A percentile compares a stretch with the other conserved stretches of the same genome.
Conservation (phyloP, 1,284 basidiomycete species). For the Trametes versicolor region DNA sequence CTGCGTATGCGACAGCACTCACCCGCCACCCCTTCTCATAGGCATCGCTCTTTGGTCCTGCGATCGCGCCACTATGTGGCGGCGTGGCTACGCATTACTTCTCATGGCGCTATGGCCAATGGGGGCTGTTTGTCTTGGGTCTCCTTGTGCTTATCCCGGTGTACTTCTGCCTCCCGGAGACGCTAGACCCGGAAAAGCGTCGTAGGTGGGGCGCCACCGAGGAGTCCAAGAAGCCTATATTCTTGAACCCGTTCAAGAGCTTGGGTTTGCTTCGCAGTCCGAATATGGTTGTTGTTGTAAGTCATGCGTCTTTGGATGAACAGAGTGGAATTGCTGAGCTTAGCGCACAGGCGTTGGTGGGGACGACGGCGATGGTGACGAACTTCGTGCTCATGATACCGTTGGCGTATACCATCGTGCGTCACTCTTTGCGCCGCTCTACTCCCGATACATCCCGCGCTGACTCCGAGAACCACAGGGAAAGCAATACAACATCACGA, state of each 20-base stretch:
- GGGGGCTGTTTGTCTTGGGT: conserved; percentile 55
- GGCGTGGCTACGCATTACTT: conserved; percentile 61
- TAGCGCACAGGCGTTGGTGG: conserved; percentile 50
- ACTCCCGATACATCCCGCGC: neutral
- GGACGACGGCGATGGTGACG: conserved; percentile 50
- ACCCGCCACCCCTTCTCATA: conserved; percentile 17
- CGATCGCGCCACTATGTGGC: conserved; percentile 48
- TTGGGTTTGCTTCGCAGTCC: conserved; percentile 65
- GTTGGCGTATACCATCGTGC: conserved; percentile 53
- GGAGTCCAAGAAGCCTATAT: conserved; percentile 47
- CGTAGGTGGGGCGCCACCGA: conserved; percentile 48
- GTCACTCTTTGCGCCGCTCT: neutral
- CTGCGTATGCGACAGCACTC: neutral
- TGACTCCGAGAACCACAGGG: conserved; percentile 48
- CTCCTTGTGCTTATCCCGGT: conserved; percentile 61
- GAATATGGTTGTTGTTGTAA: conserved; percentile 57
- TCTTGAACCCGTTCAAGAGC: conserved; percentile 68
- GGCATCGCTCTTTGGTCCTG: conserved; percentile 47
- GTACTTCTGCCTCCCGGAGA: conserved; percentile 63
- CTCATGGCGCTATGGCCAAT: conserved; percentile 79
- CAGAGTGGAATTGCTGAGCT: neutral
- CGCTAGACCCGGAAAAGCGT: conserved; percentile 47
- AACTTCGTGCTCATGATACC: conserved; percentile 55
- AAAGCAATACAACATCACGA: conserved; percentile 64
- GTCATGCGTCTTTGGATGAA: conserved; percentile 48